phyloP scores from a whole-genome alignment of 495 filamentous ascomycete species.

The Poronia punctata region DNA sequence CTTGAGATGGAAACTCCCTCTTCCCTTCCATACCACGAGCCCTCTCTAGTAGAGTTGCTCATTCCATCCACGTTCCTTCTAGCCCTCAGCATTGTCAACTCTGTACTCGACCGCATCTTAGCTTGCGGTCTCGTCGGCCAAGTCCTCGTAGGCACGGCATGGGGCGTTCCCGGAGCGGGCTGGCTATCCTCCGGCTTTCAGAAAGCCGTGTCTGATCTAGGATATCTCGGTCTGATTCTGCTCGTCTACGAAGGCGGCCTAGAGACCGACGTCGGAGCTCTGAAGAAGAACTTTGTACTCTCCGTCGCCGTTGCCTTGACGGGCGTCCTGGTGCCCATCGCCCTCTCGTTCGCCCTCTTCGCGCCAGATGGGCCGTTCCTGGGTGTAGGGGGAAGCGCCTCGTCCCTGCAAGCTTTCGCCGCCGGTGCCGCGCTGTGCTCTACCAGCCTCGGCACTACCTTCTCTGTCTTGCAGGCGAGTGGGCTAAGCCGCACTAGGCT shows the following conservation, averaged over 20 bases:
- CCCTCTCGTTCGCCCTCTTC: conserved; percentile 55
- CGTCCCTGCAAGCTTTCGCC: conserved; percentile 58
- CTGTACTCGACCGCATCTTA: conserved; percentile 51
- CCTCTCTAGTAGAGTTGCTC: conserved; percentile 51
- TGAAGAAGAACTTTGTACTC: conserved; percentile 54
- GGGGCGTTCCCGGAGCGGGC: conserved; percentile 53
- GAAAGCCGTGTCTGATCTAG: conserved; percentile 56
- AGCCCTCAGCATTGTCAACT: conserved; percentile 54
- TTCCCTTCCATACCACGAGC: conserved; percentile 53
- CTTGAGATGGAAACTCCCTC: too few relatives aligned
- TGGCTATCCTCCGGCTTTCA: conserved; percentile 46
- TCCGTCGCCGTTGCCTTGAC: conserved; percentile 55
- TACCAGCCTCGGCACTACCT: conserved; percentile 74
- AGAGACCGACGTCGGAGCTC: conserved; percentile 50
- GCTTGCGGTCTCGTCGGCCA: conserved; percentile 72
- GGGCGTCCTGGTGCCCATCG: conserved; percentile 60
- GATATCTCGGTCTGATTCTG: conserved; percentile 68
- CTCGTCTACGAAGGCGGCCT: conserved; percentile 73
- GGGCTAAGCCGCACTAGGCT: conserved; percentile 52
- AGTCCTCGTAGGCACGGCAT: conserved; percentile 64
- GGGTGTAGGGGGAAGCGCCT: conserved; percentile 19
- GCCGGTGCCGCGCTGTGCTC: conserved; percentile 71
- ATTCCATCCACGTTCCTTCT: conserved; percentile 58
- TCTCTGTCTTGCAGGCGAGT: conserved; percentile 58
- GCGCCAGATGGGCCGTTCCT: conserved; percentile 11